Evolutionary conservation across 306 rosid genomes (phyloP), one percentile per base, ranked within the genome.

Genomic region (Citrullus mucosospermus): DNA sequence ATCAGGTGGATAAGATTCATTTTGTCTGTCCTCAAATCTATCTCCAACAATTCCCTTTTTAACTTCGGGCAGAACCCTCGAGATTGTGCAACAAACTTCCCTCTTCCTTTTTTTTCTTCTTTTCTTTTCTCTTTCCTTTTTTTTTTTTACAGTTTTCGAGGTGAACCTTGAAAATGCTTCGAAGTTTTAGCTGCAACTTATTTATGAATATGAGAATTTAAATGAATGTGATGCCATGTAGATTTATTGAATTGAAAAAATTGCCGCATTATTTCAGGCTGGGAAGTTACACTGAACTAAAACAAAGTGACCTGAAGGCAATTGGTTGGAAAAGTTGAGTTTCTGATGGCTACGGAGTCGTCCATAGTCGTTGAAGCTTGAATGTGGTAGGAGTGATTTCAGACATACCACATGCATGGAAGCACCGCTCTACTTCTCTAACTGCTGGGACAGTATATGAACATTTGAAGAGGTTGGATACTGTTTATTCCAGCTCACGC

Each of bases 281-380:
- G 78, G 97, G 98, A 83, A 90, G 83, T 85, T 87, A 92, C 84
- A 67, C 88, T 55, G 95, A 89, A 80, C 85, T 94, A 78, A 94
- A 84, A 78, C 89, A 86, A 79, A 61, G 90, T 6, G 90, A 92
- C 66, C 89, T 92, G 34, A 83, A 84, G 55, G 89, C 93, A 68
- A 81, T 94, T 84, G 95, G 90, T 78, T 88, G 95, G 92, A 87
- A 86, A 85, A 89, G 84, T 80, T 77, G 75, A 82, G 71, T 59
- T 77, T 28, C 78, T 75, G n/a, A 16, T 75, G 46, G 53, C 50
- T 54, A 4, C 30, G 9, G 11, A 48, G 63, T 32, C 6, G 32
- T 48, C 59, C 78, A 28, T 25, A 15, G 32, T 54, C 22, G 48
- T 75, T 75, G 43, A 17, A 75, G 78, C 63, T 54, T 75, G 22